These are phyloP conservation scores for Daldinia sp. DNA, from an alignment of 2,329 filamentous ascomycete species.

Conservation along the genomic window DNA sequence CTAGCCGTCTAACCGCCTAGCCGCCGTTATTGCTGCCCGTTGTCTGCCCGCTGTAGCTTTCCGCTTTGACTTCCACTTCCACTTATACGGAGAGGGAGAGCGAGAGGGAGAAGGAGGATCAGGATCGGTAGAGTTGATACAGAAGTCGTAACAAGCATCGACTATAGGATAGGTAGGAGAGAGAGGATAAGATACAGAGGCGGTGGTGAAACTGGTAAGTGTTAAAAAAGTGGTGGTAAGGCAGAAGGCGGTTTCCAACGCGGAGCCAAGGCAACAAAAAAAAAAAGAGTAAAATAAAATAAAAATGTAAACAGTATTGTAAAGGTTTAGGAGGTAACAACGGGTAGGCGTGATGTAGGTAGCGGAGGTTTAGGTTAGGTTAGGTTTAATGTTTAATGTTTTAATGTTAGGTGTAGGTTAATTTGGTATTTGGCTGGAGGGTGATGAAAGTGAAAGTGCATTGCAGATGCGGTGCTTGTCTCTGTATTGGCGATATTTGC, in stretches of 20 bases:
- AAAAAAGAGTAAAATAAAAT: not conserved
- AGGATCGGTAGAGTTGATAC: conserved; percentile 13
- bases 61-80: conserved; percentile 16
- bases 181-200: conserved; percentile 11
- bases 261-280: conserved; percentile 7
- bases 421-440: conserved; percentile 38
- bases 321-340: conserved; percentile 2
- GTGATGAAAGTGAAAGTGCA: conserved; percentile 39
- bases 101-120: conserved; percentile 3
- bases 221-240: conserved; percentile 4
- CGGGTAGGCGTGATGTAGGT: conserved; percentile 10
- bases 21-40: conserved; percentile 14
- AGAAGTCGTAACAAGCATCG: conserved; percentile 31
- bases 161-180: conserved; percentile 15
- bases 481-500: not conserved
- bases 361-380: conserved; percentile 5
- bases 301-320: conserved; percentile 7
- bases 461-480: conserved; percentile 26
- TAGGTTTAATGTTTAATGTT: conserved; percentile 1
- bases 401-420: conserved; percentile 17
- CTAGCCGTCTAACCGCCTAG: conserved; percentile 16
- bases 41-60: conserved; percentile 13
- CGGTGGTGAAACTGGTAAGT: not conserved
- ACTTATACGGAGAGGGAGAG: conserved; percentile 19
- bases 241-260: conserved; percentile 18